A percentile compares a stretch with the other conserved stretches of the same genome.
These are phyloP conservation scores for Hibiscus syriacus DNA, from an alignment of 345 rosid genomes.

Conservation along the genomic window DNA sequence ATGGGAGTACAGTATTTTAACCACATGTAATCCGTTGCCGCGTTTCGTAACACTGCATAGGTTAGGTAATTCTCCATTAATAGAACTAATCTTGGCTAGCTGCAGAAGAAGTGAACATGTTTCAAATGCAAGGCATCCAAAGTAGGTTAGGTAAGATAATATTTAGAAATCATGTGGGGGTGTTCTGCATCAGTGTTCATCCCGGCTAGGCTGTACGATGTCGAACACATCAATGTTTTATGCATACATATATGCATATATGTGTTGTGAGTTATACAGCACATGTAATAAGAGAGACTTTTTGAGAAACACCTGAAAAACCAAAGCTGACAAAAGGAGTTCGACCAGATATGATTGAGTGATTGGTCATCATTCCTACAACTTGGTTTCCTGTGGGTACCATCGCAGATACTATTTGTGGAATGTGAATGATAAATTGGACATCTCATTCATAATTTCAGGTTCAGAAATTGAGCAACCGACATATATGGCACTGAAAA, in stretches of 20 bases:
- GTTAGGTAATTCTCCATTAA: conserved; percentile 38
- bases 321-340: conserved; percentile 18
- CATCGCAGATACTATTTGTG: conserved; percentile 13
- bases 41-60: conserved; percentile 6
- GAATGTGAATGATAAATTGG: conserved; percentile 13
- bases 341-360: conserved; percentile 17
- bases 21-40: not conserved
- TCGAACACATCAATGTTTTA: not conserved
- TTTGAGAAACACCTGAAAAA: conserved; percentile 10
- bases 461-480: conserved; percentile 10
- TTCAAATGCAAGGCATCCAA: not conserved
- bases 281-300: not conserved
- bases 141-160: not conserved
- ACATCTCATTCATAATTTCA: conserved; percentile 12
- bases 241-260: not conserved
- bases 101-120: conserved; percentile 5
- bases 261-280: not conserved
- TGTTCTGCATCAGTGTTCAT: not conserved
- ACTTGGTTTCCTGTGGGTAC: conserved; percentile 13
- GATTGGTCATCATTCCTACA: not conserved
- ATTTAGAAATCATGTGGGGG: not conserved
- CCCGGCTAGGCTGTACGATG: not conserved
- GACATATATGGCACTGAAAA: conserved; percentile 2
- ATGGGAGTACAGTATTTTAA: conserved; percentile 17
- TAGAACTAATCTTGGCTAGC: conserved; percentile 16